phyloP scores from a whole-genome alignment of 306 rosid species.

The Acacia crassicarpa region DNA sequence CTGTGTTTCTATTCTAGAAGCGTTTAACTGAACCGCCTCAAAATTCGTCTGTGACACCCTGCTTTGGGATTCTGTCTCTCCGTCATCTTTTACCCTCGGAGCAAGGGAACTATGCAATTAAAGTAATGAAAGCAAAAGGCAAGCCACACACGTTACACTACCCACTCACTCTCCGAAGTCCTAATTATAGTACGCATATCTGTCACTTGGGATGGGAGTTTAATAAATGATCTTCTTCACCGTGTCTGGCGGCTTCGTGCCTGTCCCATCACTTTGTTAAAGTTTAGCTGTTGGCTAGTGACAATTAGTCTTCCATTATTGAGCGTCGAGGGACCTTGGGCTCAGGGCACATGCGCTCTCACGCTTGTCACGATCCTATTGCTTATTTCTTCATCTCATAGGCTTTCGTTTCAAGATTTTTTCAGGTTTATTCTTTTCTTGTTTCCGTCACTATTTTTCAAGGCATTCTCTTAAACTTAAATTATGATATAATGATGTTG shows the following conservation, averaged over 20 bases:
- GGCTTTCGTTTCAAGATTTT: not conserved
- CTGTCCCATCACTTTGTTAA: constrained; percentile 8
- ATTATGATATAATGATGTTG: too few relatives aligned
- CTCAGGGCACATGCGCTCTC: not conserved
- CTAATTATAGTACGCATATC: not conserved
- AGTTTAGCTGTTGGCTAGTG: constrained; percentile 28
- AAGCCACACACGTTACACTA: not conserved
- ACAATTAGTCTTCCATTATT: constrained; percentile 8
- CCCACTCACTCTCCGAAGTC: constrained; percentile 12
- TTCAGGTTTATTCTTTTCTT: not conserved
- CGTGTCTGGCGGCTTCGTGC: not conserved
- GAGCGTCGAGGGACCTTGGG: not conserved
- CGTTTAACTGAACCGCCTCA: not conserved
- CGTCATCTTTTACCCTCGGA: not conserved
- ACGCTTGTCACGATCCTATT: not conserved
- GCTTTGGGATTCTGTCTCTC: constrained; percentile 1
- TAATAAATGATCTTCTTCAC: not conserved
- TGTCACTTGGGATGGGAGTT: not conserved
- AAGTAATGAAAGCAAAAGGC: not conserved
- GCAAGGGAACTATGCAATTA: not conserved
- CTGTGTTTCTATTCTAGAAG: not conserved
- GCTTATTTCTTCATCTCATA: not conserved
- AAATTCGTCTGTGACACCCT: constrained; percentile 12
- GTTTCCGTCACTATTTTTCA: too few relatives aligned
- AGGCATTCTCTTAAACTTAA: not conserved